Evolutionary conservation across 164 flowering plant genomes (phyloP), one percentile per base, ranked within the genome.

Genomic region (Cinnamomum micranthum): DNA sequence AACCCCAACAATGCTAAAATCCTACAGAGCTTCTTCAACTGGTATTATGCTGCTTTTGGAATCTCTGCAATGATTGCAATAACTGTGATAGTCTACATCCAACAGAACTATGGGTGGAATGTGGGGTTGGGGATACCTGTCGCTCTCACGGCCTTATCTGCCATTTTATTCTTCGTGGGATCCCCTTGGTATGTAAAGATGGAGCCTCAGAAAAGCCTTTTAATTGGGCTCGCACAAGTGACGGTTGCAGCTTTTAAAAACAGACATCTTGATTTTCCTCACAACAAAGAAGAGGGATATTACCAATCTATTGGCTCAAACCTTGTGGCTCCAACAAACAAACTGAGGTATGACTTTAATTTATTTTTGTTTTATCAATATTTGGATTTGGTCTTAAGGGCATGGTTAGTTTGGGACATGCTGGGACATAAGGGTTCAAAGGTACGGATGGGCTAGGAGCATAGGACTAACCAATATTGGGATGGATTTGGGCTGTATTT

Each of bases 21-120:
- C 2, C 27, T 86, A 28, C 80, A 84, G 88, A 73, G 33, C 24
- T 88, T 86, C 88, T 88, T 90, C 81, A 87, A 85, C 59, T 87
- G 89, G 91, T 87, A 73, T 51, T 83, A 85, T 65, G 58, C 86
- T 41, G 65, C 79, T 1, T 10, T 80, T 10, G 85, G 86, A 25
- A 9, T 71, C 0, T 65, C 79, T 3, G 20, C 22, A 12, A 68
- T 79, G 4, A 35, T 82, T 0, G 75, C 86, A 25, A 27, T 20
- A 69, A 84, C 84, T 0, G 87, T 58, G 19, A 63, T 86, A 24
- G 83, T 86, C n/a, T 89, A 86, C 52, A 33, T 89, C 65, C 68
- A 87, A 74, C 89, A 87, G 69, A 79, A 81, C 7, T 78, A 78
- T 50, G 79, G 89, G 10, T 89, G 92, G 90, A 79, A 73, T 0